A percentile compares a stretch with the other conserved stretches of the same genome.
Conservation (phyloP, 306 rosid species). For the Vicia villosa region DNA sequence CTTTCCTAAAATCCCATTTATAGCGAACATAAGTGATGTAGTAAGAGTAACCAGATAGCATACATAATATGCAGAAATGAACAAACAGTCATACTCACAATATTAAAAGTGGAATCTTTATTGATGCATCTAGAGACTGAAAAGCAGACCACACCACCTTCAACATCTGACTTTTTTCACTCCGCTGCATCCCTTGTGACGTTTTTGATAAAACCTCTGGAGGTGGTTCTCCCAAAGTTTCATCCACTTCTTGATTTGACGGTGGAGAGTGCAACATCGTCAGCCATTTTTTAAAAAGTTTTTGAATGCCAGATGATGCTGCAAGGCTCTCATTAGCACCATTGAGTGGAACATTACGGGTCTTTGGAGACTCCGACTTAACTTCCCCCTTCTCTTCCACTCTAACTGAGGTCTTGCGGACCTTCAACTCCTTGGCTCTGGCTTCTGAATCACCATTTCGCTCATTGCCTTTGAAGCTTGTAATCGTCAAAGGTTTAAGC, state of each 20-base stretch:
- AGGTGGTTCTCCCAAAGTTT: constrained; percentile 54
- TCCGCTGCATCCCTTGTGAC: constrained; percentile 38
- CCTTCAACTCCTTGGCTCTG: constrained; percentile 60
- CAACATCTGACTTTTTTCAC: constrained; percentile 48
- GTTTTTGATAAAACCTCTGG: constrained; percentile 46
- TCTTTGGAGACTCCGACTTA: constrained; percentile 54
- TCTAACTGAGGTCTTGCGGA: constrained; percentile 62
- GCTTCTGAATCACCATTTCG: constrained; percentile 59
- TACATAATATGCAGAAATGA: background rate
- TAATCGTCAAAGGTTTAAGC: constrained; percentile 55
- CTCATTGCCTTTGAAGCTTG: constrained; percentile 78
- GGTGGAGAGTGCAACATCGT: constrained; percentile 66
- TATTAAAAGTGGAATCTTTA: constrained; percentile 73
- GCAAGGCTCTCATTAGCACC: constrained; percentile 54
- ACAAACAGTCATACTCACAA: constrained; percentile 64
- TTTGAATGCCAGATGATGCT: constrained; percentile 64
- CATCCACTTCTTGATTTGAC: constrained; percentile 52
- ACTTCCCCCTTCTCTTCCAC: constrained; percentile 61
- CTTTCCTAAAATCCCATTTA: constrained; percentile 18
- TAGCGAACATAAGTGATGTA: background rate
- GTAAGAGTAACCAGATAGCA: background rate
- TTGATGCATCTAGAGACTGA: constrained; percentile 60
- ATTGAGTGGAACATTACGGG: constrained; percentile 57
- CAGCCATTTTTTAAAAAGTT: constrained; percentile 71
- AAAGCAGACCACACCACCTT: constrained; percentile 56